These are phyloP conservation scores for Rhipidocladum racemiflorum DNA, from an alignment of 176 grass and related monocot genomes.

Conservation along the genomic window DNA sequence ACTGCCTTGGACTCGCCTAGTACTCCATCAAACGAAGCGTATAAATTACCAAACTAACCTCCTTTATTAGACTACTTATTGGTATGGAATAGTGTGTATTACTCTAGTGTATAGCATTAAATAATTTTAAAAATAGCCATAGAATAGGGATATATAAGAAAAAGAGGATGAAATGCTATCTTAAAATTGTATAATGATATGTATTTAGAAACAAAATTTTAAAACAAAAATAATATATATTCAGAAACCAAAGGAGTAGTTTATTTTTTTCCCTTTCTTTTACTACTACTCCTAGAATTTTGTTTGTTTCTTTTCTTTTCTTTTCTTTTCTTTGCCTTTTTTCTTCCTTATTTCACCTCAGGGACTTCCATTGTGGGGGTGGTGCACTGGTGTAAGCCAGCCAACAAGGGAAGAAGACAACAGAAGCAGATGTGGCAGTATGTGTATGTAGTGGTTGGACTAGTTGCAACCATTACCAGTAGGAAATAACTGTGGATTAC, in stretches of 20 bases:
- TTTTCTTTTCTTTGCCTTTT: background rate
- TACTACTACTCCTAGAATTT: background rate
- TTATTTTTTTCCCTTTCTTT: background rate
- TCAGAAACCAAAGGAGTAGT: too few relatives aligned
- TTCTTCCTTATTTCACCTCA: slow-evolving; percentile 7
- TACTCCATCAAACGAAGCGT: too few relatives aligned
- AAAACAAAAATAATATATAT: too few relatives aligned
- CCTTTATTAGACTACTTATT: too few relatives aligned
- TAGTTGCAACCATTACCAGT: slow-evolving; percentile 26
- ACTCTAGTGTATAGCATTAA: too few relatives aligned
- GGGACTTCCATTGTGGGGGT: background rate
- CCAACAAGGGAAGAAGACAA: background rate
- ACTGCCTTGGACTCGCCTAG: slow-evolving; percentile 33
- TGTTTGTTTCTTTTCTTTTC: background rate
- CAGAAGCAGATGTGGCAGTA: background rate
- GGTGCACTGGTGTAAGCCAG: background rate
- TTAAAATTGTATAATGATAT: too few relatives aligned
- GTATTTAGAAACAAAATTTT: too few relatives aligned
- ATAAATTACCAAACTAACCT: too few relatives aligned
- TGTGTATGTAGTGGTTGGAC: slow-evolving; percentile 20
- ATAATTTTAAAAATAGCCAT: too few relatives aligned
- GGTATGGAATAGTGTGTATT: too few relatives aligned
- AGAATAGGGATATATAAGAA: too few relatives aligned
- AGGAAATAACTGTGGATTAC: background rate
- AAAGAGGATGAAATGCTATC: too few relatives aligned